phyloP scores from a whole-genome alignment of 805 yeast genomes.

The Helenozyma rhizophorensis region DNA sequence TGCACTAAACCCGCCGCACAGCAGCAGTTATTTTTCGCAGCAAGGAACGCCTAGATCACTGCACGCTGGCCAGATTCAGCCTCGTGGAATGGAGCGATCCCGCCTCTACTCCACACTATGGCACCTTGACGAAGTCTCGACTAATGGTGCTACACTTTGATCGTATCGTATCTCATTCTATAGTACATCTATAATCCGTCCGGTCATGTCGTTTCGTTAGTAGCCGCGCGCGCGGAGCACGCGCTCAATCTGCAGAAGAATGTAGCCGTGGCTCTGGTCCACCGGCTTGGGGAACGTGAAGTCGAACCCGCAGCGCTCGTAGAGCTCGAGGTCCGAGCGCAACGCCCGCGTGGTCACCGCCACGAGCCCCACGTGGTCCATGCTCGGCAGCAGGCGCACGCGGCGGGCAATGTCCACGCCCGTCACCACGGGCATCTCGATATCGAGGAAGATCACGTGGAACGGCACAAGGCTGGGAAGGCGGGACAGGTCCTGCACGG shows the following conservation, averaged over 20 bases:
- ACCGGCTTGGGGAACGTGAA: slow-evolving; percentile 40
- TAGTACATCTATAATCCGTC: background rate
- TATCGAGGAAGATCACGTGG: slow-evolving; percentile 34
- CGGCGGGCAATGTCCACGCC: slow-evolving; percentile 35
- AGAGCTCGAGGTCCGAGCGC: slow-evolving; percentile 24
- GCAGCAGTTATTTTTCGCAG: too few species aligned
- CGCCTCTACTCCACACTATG: background rate
- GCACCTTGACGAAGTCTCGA: background rate
- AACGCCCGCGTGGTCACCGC: slow-evolving; percentile 38
- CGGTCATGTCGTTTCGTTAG: too few species aligned
- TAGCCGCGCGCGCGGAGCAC: slow-evolving; percentile 11
- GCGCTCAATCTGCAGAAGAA: slow-evolving; percentile 16
- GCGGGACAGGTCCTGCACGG: slow-evolving; percentile 26
- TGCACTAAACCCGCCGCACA: too few species aligned
- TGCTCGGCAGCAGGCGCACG: slow-evolving; percentile 8
- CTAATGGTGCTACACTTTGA: too few species aligned
- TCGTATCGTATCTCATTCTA: background rate
- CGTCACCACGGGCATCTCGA: slow-evolving; percentile 41
- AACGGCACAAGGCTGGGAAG: slow-evolving; percentile 15
- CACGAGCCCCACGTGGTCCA: slow-evolving; percentile 26
- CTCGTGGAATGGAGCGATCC: too few species aligned
- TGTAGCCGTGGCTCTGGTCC: slow-evolving; percentile 15
- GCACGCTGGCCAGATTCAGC: too few species aligned
- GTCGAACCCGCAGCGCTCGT: slow-evolving; percentile 35
- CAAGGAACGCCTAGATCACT: too few species aligned